Evolutionary conservation across 2,329 filamentous ascomycete species (phyloP), one percentile per base, ranked within the genome.

Genomic region (Coleophoma eucalyptorum): DNA sequence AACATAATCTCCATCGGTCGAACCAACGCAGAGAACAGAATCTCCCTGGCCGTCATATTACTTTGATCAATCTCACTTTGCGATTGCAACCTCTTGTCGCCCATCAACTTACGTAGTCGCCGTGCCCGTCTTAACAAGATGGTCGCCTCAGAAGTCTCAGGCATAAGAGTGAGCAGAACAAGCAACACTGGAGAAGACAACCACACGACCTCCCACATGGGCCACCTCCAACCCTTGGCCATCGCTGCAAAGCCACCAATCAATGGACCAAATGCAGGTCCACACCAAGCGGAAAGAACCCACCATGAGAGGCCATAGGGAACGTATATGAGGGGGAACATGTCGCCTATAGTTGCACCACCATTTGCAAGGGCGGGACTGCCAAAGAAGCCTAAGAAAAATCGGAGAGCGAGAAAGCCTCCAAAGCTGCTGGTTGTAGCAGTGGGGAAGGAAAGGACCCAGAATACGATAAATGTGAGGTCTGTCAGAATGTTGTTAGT

Each of bases 321-420:
- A n/a, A 26, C 16, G 16, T 26, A 16, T 13, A 19, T 26, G 21
- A 32, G 43, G 12, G 34, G 19, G 16, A 13, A 45, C 5, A 31
- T 13, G 10, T 46, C 26, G 19, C 69, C 74, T 53, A 52, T 51
- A 10, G 59, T 72, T 3, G 75, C 75, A 34, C 70, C 75, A 10
- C 74, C 75, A 0, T 77, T 84, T 0, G 83, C 82, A 15, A 87
- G 67, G 59, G 78, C 82, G 0, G 83, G 84, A 5, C 74, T 79
- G 15, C 82, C 81, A 55, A 85, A 82, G 71, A 84, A 82, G 2
- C 81, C 83, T 49, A 79, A 78, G 7, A 85, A 65, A 66, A 85
- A 84, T 1, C 82, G 75, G 5, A 82, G 69, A 2, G 84, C 78
- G 58, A 86, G 73, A 6, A 26, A 8, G 6, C 26, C 26, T 2